A percentile compares a stretch with the other conserved stretches of the same genome.
These are phyloP conservation scores for Tetrapyrgos nigripes DNA, from an alignment of 1,284 basidiomycete species.

Conservation along the genomic window DNA sequence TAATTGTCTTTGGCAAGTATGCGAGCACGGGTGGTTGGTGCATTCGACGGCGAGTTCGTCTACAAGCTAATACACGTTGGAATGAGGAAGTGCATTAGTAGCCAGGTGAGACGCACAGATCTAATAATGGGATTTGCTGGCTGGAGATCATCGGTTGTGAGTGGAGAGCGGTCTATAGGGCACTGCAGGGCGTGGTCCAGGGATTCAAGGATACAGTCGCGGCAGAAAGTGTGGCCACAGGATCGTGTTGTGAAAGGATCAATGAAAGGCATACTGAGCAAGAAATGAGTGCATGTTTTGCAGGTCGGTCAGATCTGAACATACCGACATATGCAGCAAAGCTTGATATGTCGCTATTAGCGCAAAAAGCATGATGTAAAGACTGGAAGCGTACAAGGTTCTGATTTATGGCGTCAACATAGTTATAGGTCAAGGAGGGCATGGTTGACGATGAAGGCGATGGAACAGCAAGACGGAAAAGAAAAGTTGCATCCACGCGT, in stretches of 20 bases:
- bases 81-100: constrained; percentile 18
- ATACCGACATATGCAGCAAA: constrained; percentile 86
- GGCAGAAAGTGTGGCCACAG: constrained; percentile 87
- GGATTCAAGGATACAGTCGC: constrained; percentile 74
- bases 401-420: constrained; percentile 59
- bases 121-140: constrained; percentile 75
- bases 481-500: too few species aligned
- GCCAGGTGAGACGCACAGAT: constrained; percentile 57
- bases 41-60: constrained; percentile 85
- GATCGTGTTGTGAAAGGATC: constrained; percentile 76
- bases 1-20: constrained; percentile 76
- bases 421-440: constrained; percentile 42
- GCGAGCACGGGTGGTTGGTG: constrained; percentile 60
- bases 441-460: neutral
- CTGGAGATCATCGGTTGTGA: constrained; percentile 57
- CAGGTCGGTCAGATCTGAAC: constrained; percentile 21
- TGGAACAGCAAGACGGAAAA: too few species aligned
- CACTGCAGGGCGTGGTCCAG: constrained; percentile 70
- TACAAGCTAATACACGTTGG: constrained; percentile 64
- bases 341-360: constrained; percentile 40
- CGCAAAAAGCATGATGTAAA: neutral
- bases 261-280: constrained; percentile 68
- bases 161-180: constrained; percentile 81
- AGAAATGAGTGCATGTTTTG: neutral
- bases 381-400: constrained; percentile 60